Conservation (phyloP, 2,329 filamentous ascomycete species). For the Lachnellula cervina region DNA sequence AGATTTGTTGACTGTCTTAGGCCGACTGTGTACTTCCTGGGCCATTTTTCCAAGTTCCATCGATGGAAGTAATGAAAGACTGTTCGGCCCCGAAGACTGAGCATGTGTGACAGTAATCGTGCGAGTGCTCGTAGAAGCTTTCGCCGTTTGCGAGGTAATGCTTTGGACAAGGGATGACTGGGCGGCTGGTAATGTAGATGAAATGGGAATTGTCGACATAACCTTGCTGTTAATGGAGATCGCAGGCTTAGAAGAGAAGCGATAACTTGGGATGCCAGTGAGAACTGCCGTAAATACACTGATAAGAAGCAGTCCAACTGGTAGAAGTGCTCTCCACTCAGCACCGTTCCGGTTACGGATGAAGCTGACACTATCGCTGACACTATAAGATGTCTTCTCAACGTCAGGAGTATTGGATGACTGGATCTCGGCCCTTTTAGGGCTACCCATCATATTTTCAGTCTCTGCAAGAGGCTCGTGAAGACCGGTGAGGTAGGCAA, state of each 20-base stretch:
- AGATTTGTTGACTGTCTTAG: slow-evolving; percentile 22
- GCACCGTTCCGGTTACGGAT: slow-evolving; percentile 16
- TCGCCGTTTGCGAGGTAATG: slow-evolving; percentile 22
- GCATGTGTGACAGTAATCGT: slow-evolving; percentile 32
- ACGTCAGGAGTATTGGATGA: slow-evolving; percentile 8
- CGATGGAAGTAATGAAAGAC: slow-evolving; percentile 38
- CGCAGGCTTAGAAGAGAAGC: slow-evolving; percentile 19
- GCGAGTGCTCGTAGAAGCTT: slow-evolving; percentile 25
- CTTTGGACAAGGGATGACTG: slow-evolving; percentile 15
- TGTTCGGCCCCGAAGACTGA: slow-evolving; percentile 32
- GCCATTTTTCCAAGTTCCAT: slow-evolving; percentile 30
- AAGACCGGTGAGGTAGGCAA: slow-evolving; percentile 43
- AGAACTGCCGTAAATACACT: slow-evolving; percentile 22
- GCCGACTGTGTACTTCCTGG: slow-evolving; percentile 10
- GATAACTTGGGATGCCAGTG: slow-evolving; percentile 18
- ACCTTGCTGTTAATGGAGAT: slow-evolving; percentile 32
- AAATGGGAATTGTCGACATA: slow-evolving; percentile 24
- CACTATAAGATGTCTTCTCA: slow-evolving; percentile 20
- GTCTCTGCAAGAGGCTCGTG: slow-evolving; percentile 20
- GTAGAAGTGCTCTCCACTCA: slow-evolving; percentile 24
- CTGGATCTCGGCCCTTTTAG: slow-evolving; percentile 10
- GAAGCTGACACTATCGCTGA: slow-evolving; percentile 16
- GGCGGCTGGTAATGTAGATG: slow-evolving; percentile 19
- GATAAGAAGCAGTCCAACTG: slow-evolving; percentile 23
- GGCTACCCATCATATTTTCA: background rate